These are phyloP conservation scores for Fagopyrum esculentum DNA, from an alignment of 148 eudicot species.

Conservation along the genomic window DNA sequence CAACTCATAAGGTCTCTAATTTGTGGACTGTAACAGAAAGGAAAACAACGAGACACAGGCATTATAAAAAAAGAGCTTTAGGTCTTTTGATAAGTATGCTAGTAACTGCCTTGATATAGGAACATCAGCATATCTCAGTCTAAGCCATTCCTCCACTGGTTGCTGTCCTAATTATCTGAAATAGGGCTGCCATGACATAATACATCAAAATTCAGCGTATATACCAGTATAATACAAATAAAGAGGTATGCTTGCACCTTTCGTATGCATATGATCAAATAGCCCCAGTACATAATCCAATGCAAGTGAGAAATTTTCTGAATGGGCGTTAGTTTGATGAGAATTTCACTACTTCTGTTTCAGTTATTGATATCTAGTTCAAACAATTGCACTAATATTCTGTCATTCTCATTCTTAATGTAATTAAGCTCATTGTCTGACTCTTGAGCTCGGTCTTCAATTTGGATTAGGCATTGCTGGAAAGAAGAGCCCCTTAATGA, in stretches of 20 bases:
- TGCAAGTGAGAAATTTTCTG: neutral
- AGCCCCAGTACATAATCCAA: neutral
- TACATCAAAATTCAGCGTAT: neutral
- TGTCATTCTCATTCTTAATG: too few species aligned
- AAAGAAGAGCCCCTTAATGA: neutral
- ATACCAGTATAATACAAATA: neutral
- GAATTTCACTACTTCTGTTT: too few species aligned
- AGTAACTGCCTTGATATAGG: neutral
- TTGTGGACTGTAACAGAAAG: neutral
- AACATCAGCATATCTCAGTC: neutral
- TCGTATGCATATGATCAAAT: neutral
- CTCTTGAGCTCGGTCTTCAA: neutral
- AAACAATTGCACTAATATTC: too few species aligned
- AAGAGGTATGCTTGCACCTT: neutral
- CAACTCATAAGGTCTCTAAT: neutral
- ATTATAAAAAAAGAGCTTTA: neutral
- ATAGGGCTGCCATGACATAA: conserved; percentile 30
- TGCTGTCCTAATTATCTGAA: conserved; percentile 61
- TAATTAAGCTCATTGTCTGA: too few species aligned
- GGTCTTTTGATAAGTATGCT: neutral
- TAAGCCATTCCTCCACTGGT: conserved; percentile 64
- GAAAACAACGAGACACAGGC: neutral
- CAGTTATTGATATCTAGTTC: too few species aligned
- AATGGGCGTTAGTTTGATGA: neutral
- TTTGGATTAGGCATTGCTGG: neutral